Evolutionary conservation across 1,284 basidiomycete genomes (phyloP).

Genomic region (Somion occarium): DNA sequence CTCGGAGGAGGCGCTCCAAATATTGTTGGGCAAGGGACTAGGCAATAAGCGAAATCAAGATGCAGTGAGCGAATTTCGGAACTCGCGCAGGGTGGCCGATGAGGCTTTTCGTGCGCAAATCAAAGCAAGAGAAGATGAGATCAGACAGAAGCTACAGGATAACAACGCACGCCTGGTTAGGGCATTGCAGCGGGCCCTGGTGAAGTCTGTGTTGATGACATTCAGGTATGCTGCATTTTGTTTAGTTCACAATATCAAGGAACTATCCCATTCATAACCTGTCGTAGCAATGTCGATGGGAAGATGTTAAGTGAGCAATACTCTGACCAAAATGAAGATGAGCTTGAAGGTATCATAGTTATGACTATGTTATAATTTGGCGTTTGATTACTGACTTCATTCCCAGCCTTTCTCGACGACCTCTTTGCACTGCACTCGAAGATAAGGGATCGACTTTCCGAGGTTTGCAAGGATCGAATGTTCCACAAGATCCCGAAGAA

Average conservation of each 20-base stretch:
- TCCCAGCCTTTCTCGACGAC: not conserved
- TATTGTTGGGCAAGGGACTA: slow-evolving; percentile 29
- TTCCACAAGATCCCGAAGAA: slow-evolving; percentile 1
- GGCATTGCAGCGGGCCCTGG: not conserved
- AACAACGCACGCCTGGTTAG: not conserved
- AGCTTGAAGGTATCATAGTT: not conserved
- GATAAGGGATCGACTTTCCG: not conserved
- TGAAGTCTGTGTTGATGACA: not conserved
- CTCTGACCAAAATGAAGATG: not conserved
- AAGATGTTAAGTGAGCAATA: too few relatives aligned
- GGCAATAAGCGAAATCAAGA: slow-evolving; percentile 4
- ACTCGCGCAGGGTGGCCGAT: not conserved
- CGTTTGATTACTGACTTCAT: not conserved
- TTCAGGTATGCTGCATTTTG: slow-evolving; percentile 2
- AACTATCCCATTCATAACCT: too few relatives aligned
- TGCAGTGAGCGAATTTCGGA: not conserved
- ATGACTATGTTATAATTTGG: not conserved
- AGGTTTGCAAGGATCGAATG: not conserved
- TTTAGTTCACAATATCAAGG: not conserved
- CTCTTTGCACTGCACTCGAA: not conserved
- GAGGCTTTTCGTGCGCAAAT: not conserved
- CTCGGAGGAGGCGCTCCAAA: slow-evolving; percentile 22
- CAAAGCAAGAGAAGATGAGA: not conserved
- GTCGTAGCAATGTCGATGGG: too few relatives aligned
- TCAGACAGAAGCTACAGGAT: not conserved